Conservation (phyloP, 441 rosid species). For the Populus hybrid region DNA sequence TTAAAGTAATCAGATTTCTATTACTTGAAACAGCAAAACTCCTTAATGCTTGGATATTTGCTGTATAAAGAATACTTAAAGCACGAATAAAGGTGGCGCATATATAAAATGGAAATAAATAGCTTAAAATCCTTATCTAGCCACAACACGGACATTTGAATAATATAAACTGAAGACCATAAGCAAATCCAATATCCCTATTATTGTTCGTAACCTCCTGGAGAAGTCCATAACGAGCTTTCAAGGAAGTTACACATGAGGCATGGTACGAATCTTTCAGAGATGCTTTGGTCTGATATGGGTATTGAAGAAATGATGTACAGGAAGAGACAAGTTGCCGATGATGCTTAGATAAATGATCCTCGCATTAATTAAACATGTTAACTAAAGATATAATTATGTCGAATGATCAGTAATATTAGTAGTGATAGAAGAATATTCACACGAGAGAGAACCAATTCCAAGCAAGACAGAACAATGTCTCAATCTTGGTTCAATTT, state of each 20-base stretch:
- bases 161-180: slow-evolving; percentile 12
- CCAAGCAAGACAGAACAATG: neutral
- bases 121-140: neutral
- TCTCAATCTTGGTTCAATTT: neutral
- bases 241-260: slow-evolving; percentile 7
- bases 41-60: neutral
- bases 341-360: neutral
- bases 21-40: neutral
- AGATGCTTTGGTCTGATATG: neutral
- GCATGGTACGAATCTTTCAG: slow-evolving; percentile 4
- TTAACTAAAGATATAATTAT: neutral
- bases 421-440: neutral
- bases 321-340: neutral
- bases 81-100: neutral
- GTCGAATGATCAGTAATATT: neutral
- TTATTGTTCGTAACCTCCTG: slow-evolving; percentile 8
- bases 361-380: neutral
- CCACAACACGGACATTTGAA: slow-evolving; percentile 5
- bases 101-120: neutral
- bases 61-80: neutral
- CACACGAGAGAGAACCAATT: neutral
- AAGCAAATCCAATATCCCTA: neutral
- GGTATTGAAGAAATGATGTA: neutral
- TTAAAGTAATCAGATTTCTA: neutral
- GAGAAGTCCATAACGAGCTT: slow-evolving; percentile 6